phyloP scores from a whole-genome alignment of 2,329 filamentous ascomycete species.

The Samsoniella hepiali region DNA sequence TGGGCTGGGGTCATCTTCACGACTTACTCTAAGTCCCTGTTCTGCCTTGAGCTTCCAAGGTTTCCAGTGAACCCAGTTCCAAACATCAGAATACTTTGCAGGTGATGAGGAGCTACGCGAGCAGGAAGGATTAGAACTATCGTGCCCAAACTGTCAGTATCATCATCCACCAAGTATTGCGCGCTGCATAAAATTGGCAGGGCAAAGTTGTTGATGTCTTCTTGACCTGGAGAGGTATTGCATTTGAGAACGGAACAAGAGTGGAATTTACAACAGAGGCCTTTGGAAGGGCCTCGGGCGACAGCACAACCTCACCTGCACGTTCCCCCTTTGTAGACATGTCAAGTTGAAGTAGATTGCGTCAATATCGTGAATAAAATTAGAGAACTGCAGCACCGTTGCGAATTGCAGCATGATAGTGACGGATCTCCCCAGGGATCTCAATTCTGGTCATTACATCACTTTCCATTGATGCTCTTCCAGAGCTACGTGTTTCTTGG shows the following conservation, averaged over 20 bases:
- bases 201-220: background rate
- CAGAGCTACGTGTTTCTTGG: conserved; percentile 16
- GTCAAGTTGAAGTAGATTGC: conserved; percentile 3
- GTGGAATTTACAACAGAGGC: background rate
- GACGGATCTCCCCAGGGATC: conserved; percentile 7
- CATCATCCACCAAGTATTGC: conserved; percentile 3
- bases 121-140: conserved; percentile 1
- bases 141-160: background rate
- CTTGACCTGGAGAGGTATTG: background rate
- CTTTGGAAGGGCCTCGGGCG: background rate
- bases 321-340: background rate
- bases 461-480: conserved; percentile 18
- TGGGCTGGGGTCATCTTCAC: background rate
- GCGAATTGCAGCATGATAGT: conserved; percentile 17
- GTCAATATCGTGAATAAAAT: background rate
- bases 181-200: conserved; percentile 1
- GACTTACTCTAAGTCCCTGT: background rate
- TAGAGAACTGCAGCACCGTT: background rate
- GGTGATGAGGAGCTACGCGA: background rate
- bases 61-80: background rate
- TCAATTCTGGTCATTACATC: conserved; percentile 1
- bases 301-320: background rate
- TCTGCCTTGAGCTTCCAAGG: background rate
- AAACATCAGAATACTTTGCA: background rate
- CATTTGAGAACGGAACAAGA: background rate